phyloP scores from a whole-genome alignment of 176 grass and related monocot genomes.

The Alopecurus myosuroides region DNA sequence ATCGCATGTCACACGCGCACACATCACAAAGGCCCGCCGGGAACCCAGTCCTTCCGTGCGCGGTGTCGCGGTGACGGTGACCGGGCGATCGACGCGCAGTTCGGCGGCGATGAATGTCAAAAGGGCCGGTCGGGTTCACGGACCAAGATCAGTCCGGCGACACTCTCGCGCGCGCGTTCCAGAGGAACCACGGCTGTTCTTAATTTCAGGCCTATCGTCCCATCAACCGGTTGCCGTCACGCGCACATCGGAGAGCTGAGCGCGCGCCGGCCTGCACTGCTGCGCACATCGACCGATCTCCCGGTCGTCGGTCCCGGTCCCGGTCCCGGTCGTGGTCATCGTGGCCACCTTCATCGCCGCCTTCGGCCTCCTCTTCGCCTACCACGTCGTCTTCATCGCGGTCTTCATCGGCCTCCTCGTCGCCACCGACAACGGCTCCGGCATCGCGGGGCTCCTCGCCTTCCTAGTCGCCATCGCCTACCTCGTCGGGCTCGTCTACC shows the following conservation, averaged over 20 bases:
- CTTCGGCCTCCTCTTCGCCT: slow-evolving; percentile 72
- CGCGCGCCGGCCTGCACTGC: neutral
- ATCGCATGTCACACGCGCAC: neutral
- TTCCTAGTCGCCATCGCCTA: slow-evolving; percentile 37
- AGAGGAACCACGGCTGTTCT: neutral
- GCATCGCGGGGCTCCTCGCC: slow-evolving; percentile 21
- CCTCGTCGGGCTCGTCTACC: slow-evolving; percentile 52
- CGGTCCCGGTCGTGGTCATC: neutral
- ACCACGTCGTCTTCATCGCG: slow-evolving; percentile 35
- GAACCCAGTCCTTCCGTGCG: neutral
- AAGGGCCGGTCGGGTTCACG: no score
- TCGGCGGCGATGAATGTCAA: neutral
- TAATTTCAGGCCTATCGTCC: neutral
- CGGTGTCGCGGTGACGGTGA: neutral
- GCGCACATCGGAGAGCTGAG: neutral
- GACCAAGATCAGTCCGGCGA: no score
- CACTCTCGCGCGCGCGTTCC: neutral
- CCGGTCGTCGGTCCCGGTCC: no score
- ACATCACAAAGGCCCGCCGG: neutral
- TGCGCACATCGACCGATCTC: no score
- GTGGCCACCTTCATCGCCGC: slow-evolving; percentile 78
- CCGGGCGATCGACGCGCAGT: neutral
- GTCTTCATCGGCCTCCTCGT: slow-evolving; percentile 42
- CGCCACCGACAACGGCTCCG: slow-evolving; percentile 22
- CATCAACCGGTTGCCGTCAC: neutral